phyloP scores from a whole-genome alignment of 257 asterid genomes.

The Solanum rostratum region DNA sequence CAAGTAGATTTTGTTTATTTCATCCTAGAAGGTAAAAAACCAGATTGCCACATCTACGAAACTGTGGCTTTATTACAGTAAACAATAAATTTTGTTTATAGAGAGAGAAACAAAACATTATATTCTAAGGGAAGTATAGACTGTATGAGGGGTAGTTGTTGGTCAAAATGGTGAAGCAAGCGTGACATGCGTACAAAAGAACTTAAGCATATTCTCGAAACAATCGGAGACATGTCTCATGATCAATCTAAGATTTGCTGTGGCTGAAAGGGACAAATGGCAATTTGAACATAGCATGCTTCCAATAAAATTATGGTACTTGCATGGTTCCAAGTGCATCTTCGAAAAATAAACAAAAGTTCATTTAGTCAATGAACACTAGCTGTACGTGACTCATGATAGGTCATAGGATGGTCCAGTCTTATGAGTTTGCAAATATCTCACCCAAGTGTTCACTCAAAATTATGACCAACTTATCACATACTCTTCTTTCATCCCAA shows the following conservation, averaged over 20 bases:
- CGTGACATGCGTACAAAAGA: background rate
- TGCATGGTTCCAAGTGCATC: background rate
- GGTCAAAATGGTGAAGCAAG: background rate
- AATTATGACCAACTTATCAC: background rate
- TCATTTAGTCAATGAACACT: background rate
- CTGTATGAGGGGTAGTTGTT: background rate
- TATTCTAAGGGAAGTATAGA: background rate
- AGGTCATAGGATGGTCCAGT: background rate
- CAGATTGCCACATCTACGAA: background rate
- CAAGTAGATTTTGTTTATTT: background rate
- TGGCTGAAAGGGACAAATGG: background rate
- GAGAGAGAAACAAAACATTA: background rate
- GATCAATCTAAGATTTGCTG: background rate
- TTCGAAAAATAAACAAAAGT: background rate
- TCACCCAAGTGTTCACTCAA: background rate
- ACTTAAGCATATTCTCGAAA: background rate
- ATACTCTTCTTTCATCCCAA: background rate
- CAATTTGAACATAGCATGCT: background rate
- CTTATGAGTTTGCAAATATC: background rate
- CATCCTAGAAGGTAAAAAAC: background rate
- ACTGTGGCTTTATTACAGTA: background rate
- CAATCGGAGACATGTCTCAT: background rate
- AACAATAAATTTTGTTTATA: background rate
- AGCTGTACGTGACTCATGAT: background rate
- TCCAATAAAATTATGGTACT: background rate